Evolutionary conservation across 257 asterid species (phyloP), one percentile per base, ranked within the genome.

Genomic region (Mentha longifolia): DNA sequence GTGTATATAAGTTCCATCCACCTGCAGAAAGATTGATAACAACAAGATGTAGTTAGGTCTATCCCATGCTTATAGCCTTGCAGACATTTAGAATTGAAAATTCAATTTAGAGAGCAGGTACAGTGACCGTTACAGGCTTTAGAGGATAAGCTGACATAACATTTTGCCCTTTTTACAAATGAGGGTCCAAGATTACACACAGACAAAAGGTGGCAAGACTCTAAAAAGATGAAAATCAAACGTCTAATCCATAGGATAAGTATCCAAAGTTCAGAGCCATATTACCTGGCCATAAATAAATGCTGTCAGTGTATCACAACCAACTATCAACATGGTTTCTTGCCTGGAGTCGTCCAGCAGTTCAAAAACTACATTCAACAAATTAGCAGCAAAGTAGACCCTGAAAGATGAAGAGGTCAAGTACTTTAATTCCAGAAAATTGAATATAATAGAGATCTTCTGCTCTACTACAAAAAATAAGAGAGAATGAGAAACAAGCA

Each of bases 281-380:
- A 71, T 73, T 74, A 94, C 99, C 99, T 95, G 99, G 79, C 87
- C 80, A 82, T 88, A 85, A 50, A 91, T 88, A 74, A 95, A 91
- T 55, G 82, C 74, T 33, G 96, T 85, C 61, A 95, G 85, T 35
- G 85, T 85, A 74, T 89, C 95, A 76, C 97, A 95, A 68, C 99
- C 99, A 69, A 82, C 76, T 65, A 86, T 86, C 80, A 83, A 80
- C 74, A 82, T 46, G 51, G 72, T 80, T 69, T 92, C 97, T 72
- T 75, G 78, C 83, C 86, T 87, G 25, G 94, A 79, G 72, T 85
- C 86, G 79, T 86, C 93, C 80, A 92, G 89, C 73, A 91, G 87
- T 79, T 86, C 95, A 77, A 51, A 76, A 71, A 87, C 88, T 16
- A 85, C 84, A 79, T 88, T 85, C 83, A 91, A 76, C 77, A 94